These are phyloP conservation scores for Lycium barbarum DNA, from an alignment of 257 asterid genomes.

Conservation along the genomic window DNA sequence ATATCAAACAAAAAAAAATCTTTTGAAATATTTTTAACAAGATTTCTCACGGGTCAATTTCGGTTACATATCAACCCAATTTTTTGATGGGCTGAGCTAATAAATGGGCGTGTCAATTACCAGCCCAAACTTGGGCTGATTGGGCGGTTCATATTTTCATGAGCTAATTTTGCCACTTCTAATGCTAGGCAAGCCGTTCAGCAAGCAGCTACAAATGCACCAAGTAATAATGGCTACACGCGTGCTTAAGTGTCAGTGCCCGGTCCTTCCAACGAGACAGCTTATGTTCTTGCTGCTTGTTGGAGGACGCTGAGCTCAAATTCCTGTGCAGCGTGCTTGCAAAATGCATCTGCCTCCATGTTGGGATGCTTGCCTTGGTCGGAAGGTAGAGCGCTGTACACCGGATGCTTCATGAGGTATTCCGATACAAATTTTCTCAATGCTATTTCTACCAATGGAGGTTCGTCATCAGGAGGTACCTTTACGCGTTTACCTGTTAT, in stretches of 20 bases:
- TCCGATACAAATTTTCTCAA: conserved; percentile 67
- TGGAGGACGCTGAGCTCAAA: background rate
- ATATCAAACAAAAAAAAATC: too few species aligned
- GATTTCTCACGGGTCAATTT: too few species aligned
- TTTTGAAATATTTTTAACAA: too few species aligned
- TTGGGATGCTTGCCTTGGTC: conserved; percentile 20
- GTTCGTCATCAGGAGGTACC: conserved; percentile 8
- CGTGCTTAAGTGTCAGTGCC: background rate
- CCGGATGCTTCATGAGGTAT: conserved; percentile 77
- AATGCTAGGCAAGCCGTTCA: background rate
- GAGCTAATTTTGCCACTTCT: too few species aligned
- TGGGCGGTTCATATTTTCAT: too few species aligned
- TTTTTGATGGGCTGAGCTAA: too few species aligned
- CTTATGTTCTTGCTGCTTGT: conserved; percentile 1
- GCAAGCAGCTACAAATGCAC: background rate
- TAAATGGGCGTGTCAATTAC: too few species aligned
- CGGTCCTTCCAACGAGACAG: background rate
- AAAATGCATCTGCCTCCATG: conserved; percentile 2
- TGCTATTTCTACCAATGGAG: conserved; percentile 38
- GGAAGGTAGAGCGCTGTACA: conserved; percentile 50
- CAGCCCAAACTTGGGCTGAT: too few species aligned
- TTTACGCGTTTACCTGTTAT: background rate
- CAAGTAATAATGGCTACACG: background rate
- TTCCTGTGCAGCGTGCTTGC: background rate
- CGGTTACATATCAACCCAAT: too few species aligned